Evolutionary conservation across 352 stramenopile species (phyloP).

Genomic region (Thraustotheca clavata): DNA sequence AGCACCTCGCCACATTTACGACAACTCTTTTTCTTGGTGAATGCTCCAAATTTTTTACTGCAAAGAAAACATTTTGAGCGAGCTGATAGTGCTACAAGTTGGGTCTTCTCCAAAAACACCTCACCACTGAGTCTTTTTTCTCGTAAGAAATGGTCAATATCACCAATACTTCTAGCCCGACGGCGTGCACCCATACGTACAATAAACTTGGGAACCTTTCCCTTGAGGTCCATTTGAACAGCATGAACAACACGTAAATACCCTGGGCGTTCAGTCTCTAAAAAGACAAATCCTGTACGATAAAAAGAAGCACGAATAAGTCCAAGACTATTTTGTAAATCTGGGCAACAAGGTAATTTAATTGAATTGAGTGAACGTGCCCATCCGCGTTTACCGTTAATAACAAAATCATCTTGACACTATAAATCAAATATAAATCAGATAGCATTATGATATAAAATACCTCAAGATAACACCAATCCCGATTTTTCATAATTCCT

Average conservation of each 20-base stretch:
- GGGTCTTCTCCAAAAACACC: slow-evolving; percentile 50
- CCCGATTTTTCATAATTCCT: slow-evolving; percentile 54
- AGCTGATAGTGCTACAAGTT: slow-evolving; percentile 51
- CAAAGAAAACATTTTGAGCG: slow-evolving; percentile 59
- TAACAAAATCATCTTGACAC: slow-evolving; percentile 68
- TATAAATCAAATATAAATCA: neutral
- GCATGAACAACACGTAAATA: slow-evolving; percentile 60
- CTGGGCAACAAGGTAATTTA: slow-evolving; percentile 52
- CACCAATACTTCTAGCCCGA: slow-evolving; percentile 37
- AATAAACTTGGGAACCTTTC: slow-evolving; percentile 36
- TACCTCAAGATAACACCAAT: slow-evolving; percentile 66
- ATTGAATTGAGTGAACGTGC: slow-evolving; percentile 65
- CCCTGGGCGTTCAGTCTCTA: slow-evolving; percentile 50
- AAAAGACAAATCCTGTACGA: slow-evolving; percentile 66
- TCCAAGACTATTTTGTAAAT: slow-evolving; percentile 38
- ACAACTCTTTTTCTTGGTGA: slow-evolving; percentile 57
- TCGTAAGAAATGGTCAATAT: slow-evolving; percentile 43
- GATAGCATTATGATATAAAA: slow-evolving; percentile 24
- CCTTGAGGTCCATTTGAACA: slow-evolving; percentile 61
- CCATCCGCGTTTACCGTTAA: slow-evolving; percentile 53
- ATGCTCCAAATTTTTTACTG: slow-evolving; percentile 41
- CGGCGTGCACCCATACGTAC: slow-evolving; percentile 48
- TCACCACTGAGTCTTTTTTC: slow-evolving; percentile 43
- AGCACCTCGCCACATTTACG: slow-evolving; percentile 67
- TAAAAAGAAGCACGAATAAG: slow-evolving; percentile 65